Base-by-base conservation (phyloP, 2,329 filamentous ascomycete genomes). In the Cordyceps cateniannulata region DNA sequence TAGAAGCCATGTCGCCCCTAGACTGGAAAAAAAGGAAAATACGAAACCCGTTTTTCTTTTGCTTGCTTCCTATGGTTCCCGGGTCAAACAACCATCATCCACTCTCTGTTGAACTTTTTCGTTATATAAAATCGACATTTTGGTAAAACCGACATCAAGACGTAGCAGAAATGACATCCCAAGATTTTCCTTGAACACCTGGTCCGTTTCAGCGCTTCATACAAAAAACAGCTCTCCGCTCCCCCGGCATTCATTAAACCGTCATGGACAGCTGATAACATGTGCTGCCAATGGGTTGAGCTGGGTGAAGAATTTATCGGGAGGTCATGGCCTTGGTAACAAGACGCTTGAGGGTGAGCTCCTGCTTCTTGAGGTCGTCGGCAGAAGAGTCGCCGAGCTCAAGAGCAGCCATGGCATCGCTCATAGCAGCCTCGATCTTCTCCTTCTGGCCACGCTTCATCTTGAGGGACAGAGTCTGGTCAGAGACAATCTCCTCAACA, bases 341-440 rank as follows among this genome's bases (percentile, higher is more conserved):
- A 69, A 96, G 86, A 73, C 95, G 86, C 91, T 98, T 99, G 67
- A 99, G 86, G 64, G 92, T 92, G 68, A 99, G 84, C 85, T 99
- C 95, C 88, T 97, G 96, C 91, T 98, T 98, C 91, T 96, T 98
- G 70, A 99, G 84, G 75, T 99, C 95, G 70, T 99, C 96, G 64
- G 92, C 90, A 65, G 81, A 80, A 62, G 91, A 90, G 69, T 99
- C 96, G 79, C 93, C 90, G 73, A 99, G 82, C 87, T 99, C 95
- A 66, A 99, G 90, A 80, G 96, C 89, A 66, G 86, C 90, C 95
- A 99, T 98, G 70, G 95, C 95, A 72, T 99, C 95, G 78, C 89
- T 93, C 70, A 99, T 90, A 69, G 92, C 90, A 74, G 89, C 88
- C 87, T 99, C 95, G 68, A 99, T 97, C 89, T 96, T 98, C 81